Evolutionary conservation across 2,329 filamentous ascomycete genomes (phyloP), one percentile per base, ranked within the genome.

Genomic region (Paecilomyces sp.): DNA sequence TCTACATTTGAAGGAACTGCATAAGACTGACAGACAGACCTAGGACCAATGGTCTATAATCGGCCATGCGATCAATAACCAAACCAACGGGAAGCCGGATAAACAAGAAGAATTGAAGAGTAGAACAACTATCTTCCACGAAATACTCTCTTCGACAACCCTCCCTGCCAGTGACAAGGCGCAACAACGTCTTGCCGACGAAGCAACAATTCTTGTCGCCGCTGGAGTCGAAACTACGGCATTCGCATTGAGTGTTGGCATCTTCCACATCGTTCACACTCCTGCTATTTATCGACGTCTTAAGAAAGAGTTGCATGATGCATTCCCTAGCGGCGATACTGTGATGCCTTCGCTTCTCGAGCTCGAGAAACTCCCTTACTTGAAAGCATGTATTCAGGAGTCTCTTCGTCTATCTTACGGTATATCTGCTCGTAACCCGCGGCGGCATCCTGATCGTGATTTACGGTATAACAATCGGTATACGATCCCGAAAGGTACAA

Each of bases 141-240:
- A 65, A 53, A 55, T 67, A 13, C 64, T 65, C 36, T 47, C 36
- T 30, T 41, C 57, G 3, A 54, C 54, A 25, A 57, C 62, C 12
- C 63, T 72, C 9, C 68, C 68, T 4, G 52, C 58, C 3, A 15
- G 58, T 2, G 69, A 73, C 51, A 66, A 67, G 41, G 47, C 60
- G n/a, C 54, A 58, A 1, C 22, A 51, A 7, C 36, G 36, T 5
- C 36, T 47, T 5, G 13, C 15, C 7, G 36, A 72, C 11, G 70
- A 72, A 62, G 68, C 67, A 7, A 59, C 59, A 13, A 60, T 64
- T 8, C 51, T 73, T 2, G 54, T 71, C 15, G 68, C 57, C 9
- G 72, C 68, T 34, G 72, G 68, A n/a, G 57, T 68, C 12, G 65
- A 66, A 22, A 71, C 71, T 3, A 67, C 66, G 4, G 65, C 62